These are phyloP conservation scores for Colletotrichum sp. DNA, from an alignment of 2,329 filamentous ascomycete genomes.

Conservation along the genomic window DNA sequence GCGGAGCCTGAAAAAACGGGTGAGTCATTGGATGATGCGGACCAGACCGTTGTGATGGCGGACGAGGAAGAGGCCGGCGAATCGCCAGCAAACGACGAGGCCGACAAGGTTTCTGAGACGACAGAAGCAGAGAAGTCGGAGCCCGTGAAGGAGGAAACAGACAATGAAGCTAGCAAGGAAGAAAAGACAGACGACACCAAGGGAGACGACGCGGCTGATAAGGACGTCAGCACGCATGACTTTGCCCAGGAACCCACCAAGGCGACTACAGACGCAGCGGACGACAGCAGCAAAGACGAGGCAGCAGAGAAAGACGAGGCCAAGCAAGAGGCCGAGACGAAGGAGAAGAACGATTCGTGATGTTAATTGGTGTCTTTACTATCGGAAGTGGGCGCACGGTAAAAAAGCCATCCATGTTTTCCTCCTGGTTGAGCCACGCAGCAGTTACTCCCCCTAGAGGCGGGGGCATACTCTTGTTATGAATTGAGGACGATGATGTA, in stretches of 20 bases:
- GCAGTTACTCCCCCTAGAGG: neutral
- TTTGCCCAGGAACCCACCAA: conserved; percentile 30
- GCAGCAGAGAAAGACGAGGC: conserved; percentile 7
- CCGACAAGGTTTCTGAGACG: conserved; percentile 16
- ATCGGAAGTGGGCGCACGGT: neutral
- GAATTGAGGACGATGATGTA: conserved; percentile 17
- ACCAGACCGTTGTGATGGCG: neutral
- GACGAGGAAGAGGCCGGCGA: neutral
- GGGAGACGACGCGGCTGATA: neutral
- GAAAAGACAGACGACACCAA: conserved; percentile 9
- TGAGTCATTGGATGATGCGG: neutral
- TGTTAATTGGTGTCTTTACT: neutral
- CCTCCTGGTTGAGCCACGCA: neutral
- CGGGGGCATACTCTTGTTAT: neutral
- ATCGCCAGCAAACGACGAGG: neutral
- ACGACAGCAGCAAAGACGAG: conserved; percentile 25
- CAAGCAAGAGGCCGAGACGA: neutral
- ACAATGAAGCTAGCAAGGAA: neutral
- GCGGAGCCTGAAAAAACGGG: neutral
- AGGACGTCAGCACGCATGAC: conserved; percentile 19
- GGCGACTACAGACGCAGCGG: conserved; percentile 18
- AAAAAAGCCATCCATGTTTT: neutral
- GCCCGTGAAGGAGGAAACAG: neutral
- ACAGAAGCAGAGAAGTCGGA: neutral
- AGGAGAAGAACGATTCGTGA: conserved; percentile 11